Evolutionary conservation across 106 monocot species (phyloP), one percentile per base, ranked within the genome.

Genomic region (Narthecium ossifragum): DNA sequence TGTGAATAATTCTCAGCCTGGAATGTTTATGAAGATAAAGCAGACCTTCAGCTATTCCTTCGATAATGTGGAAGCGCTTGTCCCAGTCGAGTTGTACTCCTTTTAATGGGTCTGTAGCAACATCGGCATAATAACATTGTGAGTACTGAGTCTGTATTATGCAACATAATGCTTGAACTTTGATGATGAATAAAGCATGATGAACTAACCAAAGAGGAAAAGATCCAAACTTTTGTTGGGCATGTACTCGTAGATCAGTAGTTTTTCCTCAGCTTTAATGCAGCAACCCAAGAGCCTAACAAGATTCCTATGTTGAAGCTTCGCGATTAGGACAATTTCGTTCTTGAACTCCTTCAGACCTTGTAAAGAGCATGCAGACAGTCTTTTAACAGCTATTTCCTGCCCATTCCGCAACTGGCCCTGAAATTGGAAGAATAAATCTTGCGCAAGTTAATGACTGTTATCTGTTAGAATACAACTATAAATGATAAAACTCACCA

Each of bases 301-400:
- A 23, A 66, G 45, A 17, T 66, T 66, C 24, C 46, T 40, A 23
- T 66, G 66, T 23, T 66, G 66, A 29, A 56, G 55, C 18, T 56
- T 56, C 14, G 56, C 29, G 6, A 66, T 56, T 6, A 66, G 31
- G 2, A n/a, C 21, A 8, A 66, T 39, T 26, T 66, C 66, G 25
- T 66, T 66, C 31, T 55, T 66, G 29, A 66, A 46, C 24, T 66
- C 66, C 7, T 36, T 34, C 22, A 50, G 25, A 3, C 68, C 68
- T 68, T 68, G 58, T 4, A n/a, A 33, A 26, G 59, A 68, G 6
- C 36, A 4, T 36, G 18, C n/a, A 2, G 49, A 68, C 2, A 68
- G 68, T 28, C 68, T 59, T 27, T 68, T 68, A 22, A 68, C 59
- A 11, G 68, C 59, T 34, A 68, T 11, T n/a, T 34, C 68, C 18